Evolutionary conservation across 192 early-diverging fungal species (phyloP).

Genomic region (Chytriomyces sp.): DNA sequence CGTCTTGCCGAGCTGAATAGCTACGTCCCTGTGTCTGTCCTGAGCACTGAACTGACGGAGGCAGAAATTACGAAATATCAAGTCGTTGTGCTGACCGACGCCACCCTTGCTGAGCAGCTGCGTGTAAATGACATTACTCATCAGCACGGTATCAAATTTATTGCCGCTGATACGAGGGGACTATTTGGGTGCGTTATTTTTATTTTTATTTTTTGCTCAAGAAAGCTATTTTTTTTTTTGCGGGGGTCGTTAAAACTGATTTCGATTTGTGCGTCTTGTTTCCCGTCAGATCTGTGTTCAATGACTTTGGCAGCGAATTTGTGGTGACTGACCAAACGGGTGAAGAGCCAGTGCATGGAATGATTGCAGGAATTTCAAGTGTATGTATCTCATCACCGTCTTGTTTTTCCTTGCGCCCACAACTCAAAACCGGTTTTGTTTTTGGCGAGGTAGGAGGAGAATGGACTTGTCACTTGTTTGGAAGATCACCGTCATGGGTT

Average conservation of each 20-base stretch:
- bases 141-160: constrained; percentile 73
- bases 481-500: constrained; percentile 97
- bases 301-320: constrained; percentile 95
- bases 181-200: constrained; percentile 80
- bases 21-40: constrained; percentile 91
- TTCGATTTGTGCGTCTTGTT: not conserved
- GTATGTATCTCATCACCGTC: constrained; percentile 33
- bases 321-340: constrained; percentile 86
- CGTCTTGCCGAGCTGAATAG: constrained; percentile 93
- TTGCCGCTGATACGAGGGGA: constrained; percentile 86
- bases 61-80: constrained; percentile 64
- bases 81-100: constrained; percentile 89
- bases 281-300: constrained; percentile 72
- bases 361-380: constrained; percentile 80
- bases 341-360: constrained; percentile 89
- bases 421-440: constrained; percentile 28
- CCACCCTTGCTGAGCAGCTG: constrained; percentile 75
- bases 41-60: constrained; percentile 70
- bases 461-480: constrained; percentile 91
- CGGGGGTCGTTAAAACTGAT: not conserved
- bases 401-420: not conserved
- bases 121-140: constrained; percentile 82
- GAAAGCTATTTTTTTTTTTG: not conserved
- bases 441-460: constrained; percentile 50
- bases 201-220: constrained; percentile 16